These are phyloP conservation scores for Lichtheimia ornata DNA, from an alignment of 371 early-diverging fungal genomes.

Conservation along the genomic window DNA sequence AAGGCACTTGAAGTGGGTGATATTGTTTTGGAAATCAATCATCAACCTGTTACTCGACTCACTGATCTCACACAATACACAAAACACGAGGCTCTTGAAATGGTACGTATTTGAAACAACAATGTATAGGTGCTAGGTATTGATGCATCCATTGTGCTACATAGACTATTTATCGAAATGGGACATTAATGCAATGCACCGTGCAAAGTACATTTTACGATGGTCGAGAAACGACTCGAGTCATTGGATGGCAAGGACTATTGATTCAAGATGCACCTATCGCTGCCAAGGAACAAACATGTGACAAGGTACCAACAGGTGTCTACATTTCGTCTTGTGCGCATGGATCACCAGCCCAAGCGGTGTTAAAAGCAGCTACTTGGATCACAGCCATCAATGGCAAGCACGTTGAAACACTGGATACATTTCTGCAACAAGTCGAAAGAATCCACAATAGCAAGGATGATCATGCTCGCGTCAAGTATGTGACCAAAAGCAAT, in stretches of 20 bases:
- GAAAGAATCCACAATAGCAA: slow-evolving; percentile 6
- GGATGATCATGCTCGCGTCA: slow-evolving; percentile 37
- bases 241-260: slow-evolving; percentile 88
- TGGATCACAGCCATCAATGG: slow-evolving; percentile 72
- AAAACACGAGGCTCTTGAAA: slow-evolving; percentile 25
- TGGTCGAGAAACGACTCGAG: slow-evolving; percentile 58
- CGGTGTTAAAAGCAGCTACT: slow-evolving; percentile 56
- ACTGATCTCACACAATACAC: slow-evolving; percentile 53
- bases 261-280: slow-evolving; percentile 75
- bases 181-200: too few relatives aligned
- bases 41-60: slow-evolving; percentile 61
- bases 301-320: slow-evolving; percentile 59
- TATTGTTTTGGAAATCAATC: slow-evolving; percentile 75
- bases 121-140: slow-evolving; percentile 61
- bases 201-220: slow-evolving; percentile 60
- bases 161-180: neutral
- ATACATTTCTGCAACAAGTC: slow-evolving; percentile 46
- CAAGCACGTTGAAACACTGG: slow-evolving; percentile 36
- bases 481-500: slow-evolving; percentile 54
- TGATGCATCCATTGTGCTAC: slow-evolving; percentile 23
- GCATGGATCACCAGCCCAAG: slow-evolving; percentile 72
- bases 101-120: slow-evolving; percentile 50
- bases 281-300: slow-evolving; percentile 80
- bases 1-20: slow-evolving; percentile 75
- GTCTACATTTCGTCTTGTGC: slow-evolving; percentile 76